Conservation (phyloP, 2,329 filamentous ascomycete species). For the Sordariomycetes sp. region DNA sequence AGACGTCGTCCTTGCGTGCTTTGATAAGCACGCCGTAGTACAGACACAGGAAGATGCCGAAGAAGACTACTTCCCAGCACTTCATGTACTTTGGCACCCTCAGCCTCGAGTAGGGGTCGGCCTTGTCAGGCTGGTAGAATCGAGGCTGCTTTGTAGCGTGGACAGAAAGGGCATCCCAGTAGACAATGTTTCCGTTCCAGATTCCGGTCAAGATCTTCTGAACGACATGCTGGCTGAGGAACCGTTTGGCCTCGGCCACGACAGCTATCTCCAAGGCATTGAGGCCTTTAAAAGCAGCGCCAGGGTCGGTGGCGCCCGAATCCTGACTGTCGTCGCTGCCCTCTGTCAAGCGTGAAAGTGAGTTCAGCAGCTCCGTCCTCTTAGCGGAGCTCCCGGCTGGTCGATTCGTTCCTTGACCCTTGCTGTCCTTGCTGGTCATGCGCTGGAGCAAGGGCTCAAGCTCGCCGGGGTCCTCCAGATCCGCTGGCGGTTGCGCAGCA, state of each 20-base stretch:
- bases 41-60: conserved; percentile 63
- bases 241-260: conserved; percentile 73
- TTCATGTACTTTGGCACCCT: conserved; percentile 79
- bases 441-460: conserved; percentile 34
- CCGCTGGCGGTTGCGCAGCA: conserved; percentile 4
- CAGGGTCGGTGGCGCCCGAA: conserved; percentile 48
- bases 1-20: conserved; percentile 57
- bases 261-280: conserved; percentile 84
- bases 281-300: conserved; percentile 64
- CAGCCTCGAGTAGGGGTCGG: conserved; percentile 64
- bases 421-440: conserved; percentile 14
- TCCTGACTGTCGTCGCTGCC: conserved; percentile 27
- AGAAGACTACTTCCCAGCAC: conserved; percentile 74
- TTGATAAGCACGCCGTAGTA: conserved; percentile 81
- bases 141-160: conserved; percentile 66
- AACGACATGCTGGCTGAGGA: conserved; percentile 69
- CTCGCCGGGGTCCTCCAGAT: conserved; percentile 37
- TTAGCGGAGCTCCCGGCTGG: conserved; percentile 30
- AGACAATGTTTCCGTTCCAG: conserved; percentile 79
- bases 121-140: conserved; percentile 57
- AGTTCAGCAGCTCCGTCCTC: conserved; percentile 40
- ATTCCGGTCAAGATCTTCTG: conserved; percentile 78
- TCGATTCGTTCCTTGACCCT: conserved; percentile 7
- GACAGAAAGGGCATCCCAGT: conserved; percentile 73
- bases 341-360: conserved; percentile 44